Conservation (phyloP, 352 stramenopile genomes). For the Globisporangium iwayamae region DNA sequence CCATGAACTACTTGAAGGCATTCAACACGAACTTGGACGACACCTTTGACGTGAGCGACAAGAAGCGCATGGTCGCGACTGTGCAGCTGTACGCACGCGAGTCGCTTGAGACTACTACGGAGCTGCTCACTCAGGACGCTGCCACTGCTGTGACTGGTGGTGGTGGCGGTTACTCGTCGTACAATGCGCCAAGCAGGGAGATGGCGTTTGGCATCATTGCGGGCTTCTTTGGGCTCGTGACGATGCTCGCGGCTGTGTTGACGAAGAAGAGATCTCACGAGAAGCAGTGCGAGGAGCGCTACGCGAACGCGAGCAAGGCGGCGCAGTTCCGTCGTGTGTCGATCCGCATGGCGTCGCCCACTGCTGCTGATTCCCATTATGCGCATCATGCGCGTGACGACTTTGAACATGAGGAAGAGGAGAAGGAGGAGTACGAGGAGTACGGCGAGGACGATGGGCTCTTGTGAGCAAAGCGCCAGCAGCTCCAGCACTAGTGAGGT, state of each 20-base stretch:
- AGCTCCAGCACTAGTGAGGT: neutral
- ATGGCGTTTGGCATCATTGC: constrained; percentile 55
- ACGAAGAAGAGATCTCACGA: constrained; percentile 65
- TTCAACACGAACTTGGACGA: constrained; percentile 13
- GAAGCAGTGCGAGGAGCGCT: constrained; percentile 38
- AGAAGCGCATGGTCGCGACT: constrained; percentile 13
- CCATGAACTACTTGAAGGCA: constrained; percentile 9
- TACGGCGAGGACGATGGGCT: constrained; percentile 59
- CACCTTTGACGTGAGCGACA: constrained; percentile 4
- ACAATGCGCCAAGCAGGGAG: constrained; percentile 58
- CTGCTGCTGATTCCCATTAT: neutral
- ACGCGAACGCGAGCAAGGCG: constrained; percentile 54
- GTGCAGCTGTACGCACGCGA: constrained; percentile 8
- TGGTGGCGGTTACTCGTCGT: constrained; percentile 13
- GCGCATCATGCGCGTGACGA: constrained; percentile 3
- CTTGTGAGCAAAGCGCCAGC: constrained; percentile 29
- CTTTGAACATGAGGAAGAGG: constrained; percentile 29
- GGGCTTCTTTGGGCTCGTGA: constrained; percentile 47
- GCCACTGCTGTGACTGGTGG: neutral
- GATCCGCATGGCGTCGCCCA: constrained; percentile 47
- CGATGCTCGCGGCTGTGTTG: constrained; percentile 59
- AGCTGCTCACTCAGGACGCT: neutral
- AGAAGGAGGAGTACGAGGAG: constrained; percentile 41
- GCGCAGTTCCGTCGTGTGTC: constrained; percentile 75
- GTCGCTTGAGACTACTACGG: neutral